phyloP scores from a whole-genome alignment of 768 basidiomycete species.

The Terana coerulea region DNA sequence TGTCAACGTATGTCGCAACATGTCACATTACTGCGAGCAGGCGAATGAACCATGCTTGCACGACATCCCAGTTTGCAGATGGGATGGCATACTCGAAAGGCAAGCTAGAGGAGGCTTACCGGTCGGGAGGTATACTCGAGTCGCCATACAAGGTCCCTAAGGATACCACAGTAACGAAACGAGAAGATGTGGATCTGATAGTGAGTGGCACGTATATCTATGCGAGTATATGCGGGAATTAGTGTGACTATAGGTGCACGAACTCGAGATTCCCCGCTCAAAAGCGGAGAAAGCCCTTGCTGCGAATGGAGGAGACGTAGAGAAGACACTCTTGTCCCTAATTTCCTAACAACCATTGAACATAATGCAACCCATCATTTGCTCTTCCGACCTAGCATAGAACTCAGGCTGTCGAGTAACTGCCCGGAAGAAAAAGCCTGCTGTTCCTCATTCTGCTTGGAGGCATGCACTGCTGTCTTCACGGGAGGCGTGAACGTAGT shows the following conservation, averaged over 20 bases:
- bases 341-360: constrained; percentile 10
- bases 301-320: constrained; percentile 50
- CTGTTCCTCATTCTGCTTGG: too few species aligned
- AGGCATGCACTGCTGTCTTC: too few species aligned
- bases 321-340: constrained; percentile 39
- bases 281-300: constrained; percentile 57
- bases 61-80: constrained; percentile 59
- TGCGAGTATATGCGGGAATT: neutral
- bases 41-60: too few species aligned
- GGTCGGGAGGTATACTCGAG: constrained; percentile 48
- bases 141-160: constrained; percentile 47
- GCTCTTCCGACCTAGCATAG: too few species aligned
- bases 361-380: too few species aligned
- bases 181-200: constrained; percentile 63
- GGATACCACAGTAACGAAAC: constrained; percentile 41
- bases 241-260: constrained; percentile 42
- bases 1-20: constrained; percentile 46
- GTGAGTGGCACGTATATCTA: constrained; percentile 31
- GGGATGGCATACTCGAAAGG: constrained; percentile 65
- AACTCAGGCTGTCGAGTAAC: too few species aligned
- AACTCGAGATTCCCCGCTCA: constrained; percentile 57
- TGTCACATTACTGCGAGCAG: neutral
- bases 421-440: too few species aligned
- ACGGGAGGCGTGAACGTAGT: too few species aligned
- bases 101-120: constrained; percentile 63